phyloP scores from a whole-genome alignment of 805 yeast species.

The Saturnispora halmiae region DNA sequence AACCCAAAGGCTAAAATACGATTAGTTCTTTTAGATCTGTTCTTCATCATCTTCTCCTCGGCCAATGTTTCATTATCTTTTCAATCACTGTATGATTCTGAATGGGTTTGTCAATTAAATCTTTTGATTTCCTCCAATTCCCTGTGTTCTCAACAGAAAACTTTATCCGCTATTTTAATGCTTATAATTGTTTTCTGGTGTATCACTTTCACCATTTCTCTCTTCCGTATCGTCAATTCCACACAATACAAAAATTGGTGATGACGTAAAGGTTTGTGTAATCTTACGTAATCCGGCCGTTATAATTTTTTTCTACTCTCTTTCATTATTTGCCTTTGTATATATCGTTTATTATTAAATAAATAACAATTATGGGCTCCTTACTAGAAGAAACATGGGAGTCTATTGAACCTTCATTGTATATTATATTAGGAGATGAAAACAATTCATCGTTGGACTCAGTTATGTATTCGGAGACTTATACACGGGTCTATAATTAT shows the following conservation, averaged over 20 bases:
- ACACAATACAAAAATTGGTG: background rate
- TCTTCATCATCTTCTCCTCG: constrained; percentile 80
- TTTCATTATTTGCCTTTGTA: too few relatives aligned
- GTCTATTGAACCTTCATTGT: constrained; percentile 68
- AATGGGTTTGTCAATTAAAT: constrained; percentile 63
- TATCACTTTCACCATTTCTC: constrained; percentile 71
- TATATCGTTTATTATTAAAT: background rate
- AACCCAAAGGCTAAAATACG: constrained; percentile 77
- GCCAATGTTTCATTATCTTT: constrained; percentile 84
- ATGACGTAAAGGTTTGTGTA: background rate
- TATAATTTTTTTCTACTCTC: too few relatives aligned
- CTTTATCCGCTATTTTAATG: constrained; percentile 71
- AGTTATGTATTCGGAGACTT: constrained; percentile 77
- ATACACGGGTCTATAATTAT: constrained; percentile 87
- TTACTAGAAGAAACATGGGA: constrained; percentile 48
- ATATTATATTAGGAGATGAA: constrained; percentile 61
- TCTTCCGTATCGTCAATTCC: constrained; percentile 67
- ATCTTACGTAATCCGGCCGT: background rate
- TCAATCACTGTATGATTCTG: constrained; percentile 66
- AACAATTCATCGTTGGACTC: constrained; percentile 53
- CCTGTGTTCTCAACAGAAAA: constrained; percentile 71
- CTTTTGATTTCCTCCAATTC: constrained; percentile 22
- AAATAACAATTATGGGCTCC: constrained; percentile 5
- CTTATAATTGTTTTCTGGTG: constrained; percentile 76
- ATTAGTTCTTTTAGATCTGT: constrained; percentile 68